Evolutionary conservation across 1,284 basidiomycete species (phyloP).

Genomic region (Wolfiporia cocos): DNA sequence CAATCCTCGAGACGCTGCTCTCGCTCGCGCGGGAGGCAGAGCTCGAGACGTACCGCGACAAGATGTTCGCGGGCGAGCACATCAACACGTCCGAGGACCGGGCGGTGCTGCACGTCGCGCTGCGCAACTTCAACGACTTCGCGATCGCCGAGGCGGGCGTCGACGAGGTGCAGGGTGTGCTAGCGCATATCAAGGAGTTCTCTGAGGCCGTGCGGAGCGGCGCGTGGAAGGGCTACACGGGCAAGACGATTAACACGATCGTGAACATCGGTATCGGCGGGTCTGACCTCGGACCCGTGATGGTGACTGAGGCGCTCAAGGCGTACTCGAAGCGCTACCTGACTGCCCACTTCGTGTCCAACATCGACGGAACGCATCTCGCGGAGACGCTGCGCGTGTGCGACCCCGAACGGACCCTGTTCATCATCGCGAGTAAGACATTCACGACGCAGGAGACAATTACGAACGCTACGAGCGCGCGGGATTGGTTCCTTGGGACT

Average conservation of each 20-base stretch:
- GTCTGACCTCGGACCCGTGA: constrained; percentile 96
- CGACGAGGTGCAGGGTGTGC: constrained; percentile 78
- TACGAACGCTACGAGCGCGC: constrained; percentile 93
- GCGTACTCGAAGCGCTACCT: constrained; percentile 89
- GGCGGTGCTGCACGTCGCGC: constrained; percentile 91
- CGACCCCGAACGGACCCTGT: constrained; percentile 91
- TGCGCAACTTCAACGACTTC: constrained; percentile 80
- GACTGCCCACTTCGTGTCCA: constrained; percentile 88
- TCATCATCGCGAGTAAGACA: constrained; percentile 98
- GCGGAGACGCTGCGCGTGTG: constrained; percentile 82
- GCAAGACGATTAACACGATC: constrained; percentile 90
- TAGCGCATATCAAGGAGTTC: constrained; percentile 91
- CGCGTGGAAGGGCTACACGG: constrained; percentile 94
- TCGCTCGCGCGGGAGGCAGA: constrained; percentile 81
- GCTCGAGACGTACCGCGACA: constrained; percentile 83
- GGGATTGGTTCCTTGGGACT: constrained; percentile 87
- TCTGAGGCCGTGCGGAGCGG: constrained; percentile 82
- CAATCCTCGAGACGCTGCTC: constrained; percentile 76
- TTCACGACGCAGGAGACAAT: constrained; percentile 99
- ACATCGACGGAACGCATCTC: constrained; percentile 98
- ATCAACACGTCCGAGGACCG: constrained; percentile 99
- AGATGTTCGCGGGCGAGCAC: constrained; percentile 94
- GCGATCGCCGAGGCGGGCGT: constrained; percentile 79
- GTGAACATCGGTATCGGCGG: constrained; percentile 99
- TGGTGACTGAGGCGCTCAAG: constrained; percentile 98